Percentiles rank a stretch among this genome's conserved stretches.
Evolutionary conservation across 2,329 filamentous ascomycete genomes (phyloP).

Genomic region (Colletotrichum spinosum): DNA sequence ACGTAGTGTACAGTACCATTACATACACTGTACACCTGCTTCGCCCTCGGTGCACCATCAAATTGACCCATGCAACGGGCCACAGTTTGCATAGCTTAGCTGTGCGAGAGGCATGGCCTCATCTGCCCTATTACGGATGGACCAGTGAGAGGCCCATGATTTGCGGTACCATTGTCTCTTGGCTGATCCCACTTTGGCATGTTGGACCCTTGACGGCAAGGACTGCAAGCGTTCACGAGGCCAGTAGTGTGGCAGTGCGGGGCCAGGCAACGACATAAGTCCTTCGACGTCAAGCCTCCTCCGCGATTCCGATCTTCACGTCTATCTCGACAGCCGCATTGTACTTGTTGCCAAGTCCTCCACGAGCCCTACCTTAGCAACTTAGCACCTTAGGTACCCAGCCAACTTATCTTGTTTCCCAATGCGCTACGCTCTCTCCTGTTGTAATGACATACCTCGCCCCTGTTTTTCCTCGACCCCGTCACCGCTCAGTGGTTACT

Average conservation of each 20-base stretch:
- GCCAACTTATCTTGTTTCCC: conserved; percentile 10
- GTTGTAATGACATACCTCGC: conserved; percentile 25
- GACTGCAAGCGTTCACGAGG: conserved; percentile 35
- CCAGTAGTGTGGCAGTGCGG: conserved; percentile 37
- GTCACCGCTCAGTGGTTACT: conserved; percentile 21
- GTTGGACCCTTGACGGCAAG: conserved; percentile 34
- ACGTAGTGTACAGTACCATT: no score
- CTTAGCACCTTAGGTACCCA: no score
- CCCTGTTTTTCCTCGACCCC: conserved; percentile 20
- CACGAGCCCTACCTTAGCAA: conserved; percentile 15
- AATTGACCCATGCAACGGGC: background rate
- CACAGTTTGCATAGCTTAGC: background rate
- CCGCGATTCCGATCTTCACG: conserved; percentile 38
- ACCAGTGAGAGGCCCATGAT: conserved; percentile 24
- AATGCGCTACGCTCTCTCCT: conserved; percentile 18
- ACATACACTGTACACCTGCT: no score
- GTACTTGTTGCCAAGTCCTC: conserved; percentile 33
- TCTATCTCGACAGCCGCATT: conserved; percentile 35
- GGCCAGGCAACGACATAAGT: conserved; percentile 35
- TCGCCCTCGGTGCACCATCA: background rate
- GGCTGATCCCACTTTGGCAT: conserved; percentile 34
- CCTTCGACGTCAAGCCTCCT: conserved; percentile 35
- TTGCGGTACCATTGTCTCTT: conserved; percentile 32
- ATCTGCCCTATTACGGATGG: conserved; percentile 25
- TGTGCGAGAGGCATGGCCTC: conserved; percentile 14